A percentile compares a stretch with the other conserved stretches of the same genome.
Conservation (phyloP, 2,329 filamentous ascomycete genomes). For the Arthrinium puccinioides region DNA sequence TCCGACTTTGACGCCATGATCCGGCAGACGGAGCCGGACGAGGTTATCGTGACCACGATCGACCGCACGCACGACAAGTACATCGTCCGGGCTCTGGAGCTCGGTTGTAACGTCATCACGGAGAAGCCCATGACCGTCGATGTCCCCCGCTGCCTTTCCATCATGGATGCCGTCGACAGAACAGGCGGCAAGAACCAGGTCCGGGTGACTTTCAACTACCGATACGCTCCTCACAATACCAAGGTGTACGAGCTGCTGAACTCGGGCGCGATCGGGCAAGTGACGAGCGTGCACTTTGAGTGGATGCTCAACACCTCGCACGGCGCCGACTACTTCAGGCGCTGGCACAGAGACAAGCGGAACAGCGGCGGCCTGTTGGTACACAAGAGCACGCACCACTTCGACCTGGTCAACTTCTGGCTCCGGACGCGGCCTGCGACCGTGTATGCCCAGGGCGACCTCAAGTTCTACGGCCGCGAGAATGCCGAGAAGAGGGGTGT, state of each 20-base stretch:
- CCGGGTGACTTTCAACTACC: slow-evolving; percentile 57
- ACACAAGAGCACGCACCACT: slow-evolving; percentile 58
- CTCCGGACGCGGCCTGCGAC: slow-evolving; percentile 45
- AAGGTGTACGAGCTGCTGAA: slow-evolving; percentile 47
- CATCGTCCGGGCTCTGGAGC: slow-evolving; percentile 50
- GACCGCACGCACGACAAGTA: slow-evolving; percentile 55
- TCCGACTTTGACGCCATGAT: slow-evolving; percentile 52
- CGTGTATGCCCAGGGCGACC: slow-evolving; percentile 50
- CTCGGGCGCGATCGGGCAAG: slow-evolving; percentile 46
- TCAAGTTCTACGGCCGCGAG: slow-evolving; percentile 54
- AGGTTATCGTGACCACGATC: slow-evolving; percentile 56
- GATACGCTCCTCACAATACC: slow-evolving; percentile 59
- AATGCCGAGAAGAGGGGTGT: slow-evolving; percentile 51
- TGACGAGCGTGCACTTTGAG: slow-evolving; percentile 54
- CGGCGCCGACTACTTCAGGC: slow-evolving; percentile 56
- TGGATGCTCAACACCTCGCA: slow-evolving; percentile 57
- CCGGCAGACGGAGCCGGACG: slow-evolving; percentile 46
- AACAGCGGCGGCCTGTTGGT: slow-evolving; percentile 54
- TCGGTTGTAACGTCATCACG: slow-evolving; percentile 53
- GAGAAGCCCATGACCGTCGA: slow-evolving; percentile 62
- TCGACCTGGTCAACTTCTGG: slow-evolving; percentile 59
- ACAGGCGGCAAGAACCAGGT: slow-evolving; percentile 34
- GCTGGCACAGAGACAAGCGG: slow-evolving; percentile 55
- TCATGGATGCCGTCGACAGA: slow-evolving; percentile 45
- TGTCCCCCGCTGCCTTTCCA: slow-evolving; percentile 43